Conservation (phyloP, 352 stramenopile species). For the Globisporangium cystogenes region DNA sequence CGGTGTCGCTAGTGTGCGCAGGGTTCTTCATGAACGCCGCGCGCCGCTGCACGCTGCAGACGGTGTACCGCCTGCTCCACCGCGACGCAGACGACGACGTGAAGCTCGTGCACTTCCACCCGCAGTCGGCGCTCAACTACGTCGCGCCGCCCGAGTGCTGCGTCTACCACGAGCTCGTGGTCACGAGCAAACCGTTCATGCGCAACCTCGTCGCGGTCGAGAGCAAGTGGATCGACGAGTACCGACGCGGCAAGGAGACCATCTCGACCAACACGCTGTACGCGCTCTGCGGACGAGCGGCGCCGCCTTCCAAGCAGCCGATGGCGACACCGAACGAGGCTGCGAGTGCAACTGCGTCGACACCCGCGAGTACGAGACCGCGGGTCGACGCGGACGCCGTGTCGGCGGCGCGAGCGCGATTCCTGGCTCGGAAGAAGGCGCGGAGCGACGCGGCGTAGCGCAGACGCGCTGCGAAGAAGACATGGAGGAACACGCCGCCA, state of each 20-base stretch:
- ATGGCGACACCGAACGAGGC: background rate
- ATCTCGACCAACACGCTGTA: constrained; percentile 32
- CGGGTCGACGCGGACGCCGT: constrained; percentile 24
- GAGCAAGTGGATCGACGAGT: constrained; percentile 42
- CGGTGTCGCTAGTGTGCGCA: constrained; percentile 27
- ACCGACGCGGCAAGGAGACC: constrained; percentile 22
- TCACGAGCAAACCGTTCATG: constrained; percentile 70
- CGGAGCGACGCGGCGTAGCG: background rate
- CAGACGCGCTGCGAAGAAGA: background rate
- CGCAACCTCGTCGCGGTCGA: constrained; percentile 47
- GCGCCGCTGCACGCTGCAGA: constrained; percentile 51
- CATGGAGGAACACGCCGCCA: too few species aligned
- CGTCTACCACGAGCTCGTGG: constrained; percentile 70
- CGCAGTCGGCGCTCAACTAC: constrained; percentile 47
- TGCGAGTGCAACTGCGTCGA: background rate
- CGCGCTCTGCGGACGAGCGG: constrained; percentile 36
- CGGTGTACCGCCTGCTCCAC: constrained; percentile 42
- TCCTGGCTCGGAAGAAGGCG: constrained; percentile 30
- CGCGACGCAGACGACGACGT: constrained; percentile 14
- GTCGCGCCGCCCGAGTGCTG: constrained; percentile 42
- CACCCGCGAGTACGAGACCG: constrained; percentile 1
- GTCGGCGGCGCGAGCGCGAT: constrained; percentile 34
- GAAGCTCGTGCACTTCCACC: constrained; percentile 65
- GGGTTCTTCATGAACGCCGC: constrained; percentile 69
- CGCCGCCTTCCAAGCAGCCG: constrained; percentile 7